Conservation (phyloP, 805 yeast species). For the Candida namnaoensis region DNA sequence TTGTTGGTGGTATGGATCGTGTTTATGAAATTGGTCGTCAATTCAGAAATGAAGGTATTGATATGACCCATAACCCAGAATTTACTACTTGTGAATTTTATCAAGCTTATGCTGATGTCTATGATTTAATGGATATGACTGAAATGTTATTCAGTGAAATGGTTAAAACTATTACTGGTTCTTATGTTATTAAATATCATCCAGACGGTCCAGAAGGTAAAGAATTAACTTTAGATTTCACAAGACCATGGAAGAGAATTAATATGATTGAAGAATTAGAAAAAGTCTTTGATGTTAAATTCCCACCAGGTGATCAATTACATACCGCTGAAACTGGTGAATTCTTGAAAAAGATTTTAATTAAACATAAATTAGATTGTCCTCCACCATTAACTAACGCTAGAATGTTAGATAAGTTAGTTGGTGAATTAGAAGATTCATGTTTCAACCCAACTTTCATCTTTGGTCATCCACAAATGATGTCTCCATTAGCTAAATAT, state of each 20-base stretch:
- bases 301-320: constrained; percentile 93
- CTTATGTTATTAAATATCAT: constrained; percentile 78
- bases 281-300: constrained; percentile 73
- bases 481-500: constrained; percentile 98
- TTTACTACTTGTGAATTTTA: constrained; percentile 98
- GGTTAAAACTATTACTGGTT: constrained; percentile 94
- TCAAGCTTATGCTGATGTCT: constrained; percentile 95
- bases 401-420: constrained; percentile 96
- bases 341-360: constrained; percentile 75
- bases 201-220: constrained; percentile 90
- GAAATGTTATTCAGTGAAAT: constrained; percentile 90
- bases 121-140: constrained; percentile 88
- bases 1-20: constrained; percentile 97
- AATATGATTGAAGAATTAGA: constrained; percentile 96
- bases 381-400: constrained; percentile 91
- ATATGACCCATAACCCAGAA: constrained; percentile 98
- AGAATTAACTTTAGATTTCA: constrained; percentile 71
- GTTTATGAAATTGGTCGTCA: constrained; percentile 98
- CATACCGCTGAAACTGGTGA: constrained; percentile 91
- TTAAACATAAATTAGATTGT: constrained; percentile 79
- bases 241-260: constrained; percentile 98
- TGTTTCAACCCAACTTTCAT: constrained; percentile 96
- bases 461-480: constrained; percentile 98
- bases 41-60: constrained; percentile 98
- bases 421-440: constrained; percentile 91